Conservation (phyloP, 768 basidiomycete genomes). For the Naganishia randhawae region DNA sequence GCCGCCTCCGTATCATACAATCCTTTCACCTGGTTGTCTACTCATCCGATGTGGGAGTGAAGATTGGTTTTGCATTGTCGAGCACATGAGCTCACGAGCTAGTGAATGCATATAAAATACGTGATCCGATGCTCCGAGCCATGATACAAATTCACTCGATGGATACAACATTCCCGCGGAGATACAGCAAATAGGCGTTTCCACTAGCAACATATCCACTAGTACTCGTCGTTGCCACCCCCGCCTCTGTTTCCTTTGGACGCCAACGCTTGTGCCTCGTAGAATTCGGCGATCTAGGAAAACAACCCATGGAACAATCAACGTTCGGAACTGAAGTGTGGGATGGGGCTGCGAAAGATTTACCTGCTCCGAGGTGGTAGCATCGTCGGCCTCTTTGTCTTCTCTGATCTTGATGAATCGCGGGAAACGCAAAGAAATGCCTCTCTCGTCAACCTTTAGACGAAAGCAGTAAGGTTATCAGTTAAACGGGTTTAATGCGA, state of each 20-base stretch:
- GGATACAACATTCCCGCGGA: background rate
- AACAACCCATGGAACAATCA: no score
- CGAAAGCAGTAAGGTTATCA: background rate
- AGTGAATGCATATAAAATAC: background rate
- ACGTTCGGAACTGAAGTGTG: no score
- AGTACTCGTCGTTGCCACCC: conserved; percentile 56
- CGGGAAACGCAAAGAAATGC: conserved; percentile 93
- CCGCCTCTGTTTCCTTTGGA: conserved; percentile 64
- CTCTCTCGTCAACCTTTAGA: conserved; percentile 64
- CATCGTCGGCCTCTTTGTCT: conserved; percentile 87
- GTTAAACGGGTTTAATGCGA: no score
- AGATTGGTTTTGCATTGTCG: no score
- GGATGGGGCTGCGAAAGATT: conserved; percentile 33
- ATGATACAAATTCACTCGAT: background rate
- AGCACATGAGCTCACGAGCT: no score
- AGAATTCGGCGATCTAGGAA: conserved; percentile 70
- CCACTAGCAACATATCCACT: conserved; percentile 12
- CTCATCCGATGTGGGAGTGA: no score
- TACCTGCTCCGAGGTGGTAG: conserved; percentile 88
- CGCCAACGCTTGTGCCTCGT: conserved; percentile 77
- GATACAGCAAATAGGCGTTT: background rate
- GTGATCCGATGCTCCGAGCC: background rate
- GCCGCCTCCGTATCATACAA: no score
- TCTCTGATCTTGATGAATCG: conserved; percentile 88
- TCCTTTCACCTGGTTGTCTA: no score